Evolutionary conservation across 352 stramenopile species (phyloP).

Genomic region (Phytophthora multivora): DNA sequence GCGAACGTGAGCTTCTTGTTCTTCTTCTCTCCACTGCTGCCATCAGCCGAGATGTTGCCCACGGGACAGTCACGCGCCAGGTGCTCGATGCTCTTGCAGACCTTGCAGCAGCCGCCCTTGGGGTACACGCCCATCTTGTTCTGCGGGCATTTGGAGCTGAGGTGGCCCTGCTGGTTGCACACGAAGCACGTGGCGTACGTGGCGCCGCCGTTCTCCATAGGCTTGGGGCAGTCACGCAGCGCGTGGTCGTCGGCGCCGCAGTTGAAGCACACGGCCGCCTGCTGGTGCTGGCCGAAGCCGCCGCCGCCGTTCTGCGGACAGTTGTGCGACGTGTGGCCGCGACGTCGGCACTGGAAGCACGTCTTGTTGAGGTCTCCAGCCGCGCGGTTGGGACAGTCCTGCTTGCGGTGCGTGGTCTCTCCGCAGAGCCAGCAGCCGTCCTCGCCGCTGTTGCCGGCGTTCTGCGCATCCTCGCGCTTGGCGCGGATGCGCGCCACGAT

Average conservation of each 20-base stretch:
- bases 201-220: constrained; percentile 64
- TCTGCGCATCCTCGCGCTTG: constrained; percentile 65
- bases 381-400: constrained; percentile 73
- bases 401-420: constrained; percentile 72
- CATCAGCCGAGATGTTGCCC: constrained; percentile 67
- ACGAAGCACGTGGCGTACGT: constrained; percentile 89
- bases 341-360: constrained; percentile 84
- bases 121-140: constrained; percentile 90
- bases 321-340: constrained; percentile 84
- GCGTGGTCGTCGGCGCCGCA: constrained; percentile 76
- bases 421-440: constrained; percentile 81
- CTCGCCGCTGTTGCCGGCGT: constrained; percentile 16
- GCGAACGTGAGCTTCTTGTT: constrained; percentile 86
- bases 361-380: constrained; percentile 78
- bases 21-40: constrained; percentile 50
- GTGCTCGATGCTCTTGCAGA: constrained; percentile 85
- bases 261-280: constrained; percentile 82
- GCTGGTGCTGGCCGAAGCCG: constrained; percentile 21
- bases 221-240: constrained; percentile 73
- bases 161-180: constrained; percentile 83
- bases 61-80: constrained; percentile 84
- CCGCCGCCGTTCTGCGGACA: constrained; percentile 53
- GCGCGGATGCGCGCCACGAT: constrained; percentile 79
- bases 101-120: constrained; percentile 89
- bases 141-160: constrained; percentile 87